Conservation (phyloP, 202 grass and related monocot genomes). For the Alloteropsis angusta region DNA sequence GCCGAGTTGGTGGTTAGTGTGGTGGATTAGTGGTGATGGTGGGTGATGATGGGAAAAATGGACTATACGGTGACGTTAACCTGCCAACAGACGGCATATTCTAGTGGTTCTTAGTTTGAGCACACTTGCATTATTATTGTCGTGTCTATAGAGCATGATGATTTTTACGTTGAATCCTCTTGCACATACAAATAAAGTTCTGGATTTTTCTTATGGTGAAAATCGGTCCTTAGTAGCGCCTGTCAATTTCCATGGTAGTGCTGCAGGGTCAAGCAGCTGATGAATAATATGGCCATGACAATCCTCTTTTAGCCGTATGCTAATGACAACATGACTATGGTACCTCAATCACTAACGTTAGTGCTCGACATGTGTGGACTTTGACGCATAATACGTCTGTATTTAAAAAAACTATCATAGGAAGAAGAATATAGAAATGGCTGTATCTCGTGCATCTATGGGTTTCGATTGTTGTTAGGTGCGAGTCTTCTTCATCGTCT, state of each 20-base stretch:
- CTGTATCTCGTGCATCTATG: background rate
- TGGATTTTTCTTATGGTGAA: background rate
- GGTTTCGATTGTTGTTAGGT: background rate
- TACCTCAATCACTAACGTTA: background rate
- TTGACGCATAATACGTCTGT: background rate
- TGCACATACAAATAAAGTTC: background rate
- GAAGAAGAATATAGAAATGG: background rate
- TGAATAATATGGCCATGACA: too few species aligned
- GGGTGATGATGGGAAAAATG: background rate
- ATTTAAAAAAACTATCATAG: background rate
- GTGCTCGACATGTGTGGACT: background rate
- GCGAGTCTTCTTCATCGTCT: background rate
- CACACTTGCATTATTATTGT: background rate
- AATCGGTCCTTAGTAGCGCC: too few species aligned
- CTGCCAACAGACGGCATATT: background rate
- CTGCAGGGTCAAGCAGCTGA: too few species aligned
- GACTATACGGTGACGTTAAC: background rate
- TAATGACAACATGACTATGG: background rate
- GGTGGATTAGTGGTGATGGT: background rate
- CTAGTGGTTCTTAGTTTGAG: background rate
- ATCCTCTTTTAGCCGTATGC: too few species aligned
- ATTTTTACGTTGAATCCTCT: background rate
- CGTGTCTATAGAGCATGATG: too few species aligned
- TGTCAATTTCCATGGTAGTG: too few species aligned
- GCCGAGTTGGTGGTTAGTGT: background rate